Evolutionary conservation across 345 rosid species (phyloP).

Genomic region (Aegle marmelos): DNA sequence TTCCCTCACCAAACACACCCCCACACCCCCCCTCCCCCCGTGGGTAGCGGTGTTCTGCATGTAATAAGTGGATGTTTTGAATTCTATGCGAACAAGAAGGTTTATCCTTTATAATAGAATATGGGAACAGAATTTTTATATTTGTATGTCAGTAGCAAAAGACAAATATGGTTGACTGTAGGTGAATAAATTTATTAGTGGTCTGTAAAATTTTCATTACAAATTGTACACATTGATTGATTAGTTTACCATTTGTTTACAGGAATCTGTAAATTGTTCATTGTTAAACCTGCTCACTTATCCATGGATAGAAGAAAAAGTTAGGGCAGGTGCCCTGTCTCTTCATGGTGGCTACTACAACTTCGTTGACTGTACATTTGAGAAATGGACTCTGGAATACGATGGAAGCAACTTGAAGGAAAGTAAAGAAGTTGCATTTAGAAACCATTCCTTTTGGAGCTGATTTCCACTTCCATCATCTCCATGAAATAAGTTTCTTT

Average conservation of each 20-base stretch:
- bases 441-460: conserved; percentile 61
- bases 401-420: conserved; percentile 35
- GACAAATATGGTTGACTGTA: too few species aligned
- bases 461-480: conserved; percentile 16
- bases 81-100: not conserved
- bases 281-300: conserved; percentile 72
- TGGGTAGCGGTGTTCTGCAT: too few species aligned
- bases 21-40: too few species aligned
- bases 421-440: conserved; percentile 38
- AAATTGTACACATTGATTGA: not conserved
- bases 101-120: not conserved
- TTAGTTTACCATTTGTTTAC: conserved; percentile 9
- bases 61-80: not conserved
- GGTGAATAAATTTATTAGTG: not conserved
- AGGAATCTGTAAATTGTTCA: conserved; percentile 80
- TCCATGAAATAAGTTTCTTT: not conserved
- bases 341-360: conserved; percentile 93
- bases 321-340: conserved; percentile 48
- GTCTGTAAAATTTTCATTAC: not conserved
- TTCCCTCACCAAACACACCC: too few species aligned
- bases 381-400: conserved; percentile 95
- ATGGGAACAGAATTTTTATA: not conserved
- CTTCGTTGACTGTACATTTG: conserved; percentile 75
- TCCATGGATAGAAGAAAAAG: conserved; percentile 94
- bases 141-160: too few species aligned